Base-by-base conservation (phyloP, 2,329 filamentous ascomycete genomes). In the Septoria petroselini region DNA sequence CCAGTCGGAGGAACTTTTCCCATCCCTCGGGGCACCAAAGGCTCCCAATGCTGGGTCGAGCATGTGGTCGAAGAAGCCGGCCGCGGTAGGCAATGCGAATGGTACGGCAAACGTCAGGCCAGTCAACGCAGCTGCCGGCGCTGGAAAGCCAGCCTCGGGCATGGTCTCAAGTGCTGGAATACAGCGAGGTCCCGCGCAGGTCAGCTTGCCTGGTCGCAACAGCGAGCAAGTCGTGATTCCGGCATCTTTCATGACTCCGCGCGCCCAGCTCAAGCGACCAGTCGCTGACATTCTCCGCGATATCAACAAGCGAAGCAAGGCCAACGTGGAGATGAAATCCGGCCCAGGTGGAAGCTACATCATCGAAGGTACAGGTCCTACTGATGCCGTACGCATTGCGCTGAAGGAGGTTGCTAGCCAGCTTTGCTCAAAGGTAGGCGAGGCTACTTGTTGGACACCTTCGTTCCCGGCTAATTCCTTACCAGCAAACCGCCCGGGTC, bases 261-360 rank as follows among this genome's bases (percentile, higher is more conserved):
- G 85, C 35, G 76, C 75, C 52, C 84, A 95, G 68, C 75, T 96
- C 64, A 94, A 87, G 77, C 88, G 88, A 61, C 88, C 91, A 6
- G 77, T 96, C 43, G 76, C 82, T 25, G 91, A 97, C 59, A 84
- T 93, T 58, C 76, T 96, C 65, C 87, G 88, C 67, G 90, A 96
- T 58, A 88, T 97, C 72, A 96, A 95, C 73, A 88, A 86, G 71
- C 88, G 86, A 66, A 95, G 88, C 53, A 90, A 91, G 67, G 90
- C 91, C 51, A 88, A 83, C 60, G 82, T 98, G 59, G 84, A 86
- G 60, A 85, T 91, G 77, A 81, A 81, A 51, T 80, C 81, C 52
- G 82, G 84, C n/a, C 79, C 83, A 55, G 84, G 81, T 57, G 88
- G 86, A 17, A 79, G 80, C 30, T 77, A 90, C 60, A 83, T 85